A percentile compares a stretch with the other conserved stretches of the same genome.
Conservation (phyloP, 768 basidiomycete species). For the Naematelia encephala region DNA sequence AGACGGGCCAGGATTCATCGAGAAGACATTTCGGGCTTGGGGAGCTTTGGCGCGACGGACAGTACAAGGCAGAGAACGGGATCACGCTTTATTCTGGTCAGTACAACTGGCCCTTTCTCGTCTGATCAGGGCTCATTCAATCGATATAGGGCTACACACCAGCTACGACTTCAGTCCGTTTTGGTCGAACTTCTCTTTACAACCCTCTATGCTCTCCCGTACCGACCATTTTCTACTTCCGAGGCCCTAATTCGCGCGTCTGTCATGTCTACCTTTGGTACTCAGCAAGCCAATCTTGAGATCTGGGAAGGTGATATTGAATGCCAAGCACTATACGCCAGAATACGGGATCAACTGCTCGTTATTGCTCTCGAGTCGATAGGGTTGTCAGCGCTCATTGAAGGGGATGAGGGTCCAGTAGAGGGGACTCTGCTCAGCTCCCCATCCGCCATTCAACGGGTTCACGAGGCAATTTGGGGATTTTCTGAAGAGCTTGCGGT, state of each 20-base stretch:
- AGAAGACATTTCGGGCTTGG: slow-evolving; percentile 63
- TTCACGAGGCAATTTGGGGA: background rate
- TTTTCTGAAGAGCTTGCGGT: background rate
- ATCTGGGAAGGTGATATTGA: slow-evolving; percentile 49
- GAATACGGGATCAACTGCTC: slow-evolving; percentile 33
- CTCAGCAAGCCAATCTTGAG: slow-evolving; percentile 34
- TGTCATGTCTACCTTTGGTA: slow-evolving; percentile 38
- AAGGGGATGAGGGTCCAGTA: slow-evolving; percentile 18
- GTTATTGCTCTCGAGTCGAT: slow-evolving; percentile 36
- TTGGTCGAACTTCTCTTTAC: slow-evolving; percentile 84
- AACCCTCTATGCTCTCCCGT: slow-evolving; percentile 71
- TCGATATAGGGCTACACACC: slow-evolving; percentile 50
- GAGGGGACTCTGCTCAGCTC: slow-evolving; percentile 45
- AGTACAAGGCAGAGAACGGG: slow-evolving; percentile 46
- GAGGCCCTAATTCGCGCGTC: slow-evolving; percentile 37
- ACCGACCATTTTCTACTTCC: slow-evolving; percentile 25
- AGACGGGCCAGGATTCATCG: slow-evolving; percentile 64
- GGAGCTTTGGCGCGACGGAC: slow-evolving; percentile 43
- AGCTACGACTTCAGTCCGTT: slow-evolving; percentile 65
- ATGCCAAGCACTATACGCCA: slow-evolving; percentile 12
- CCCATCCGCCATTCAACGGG: background rate
- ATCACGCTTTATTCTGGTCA: slow-evolving; percentile 27
- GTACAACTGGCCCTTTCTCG: slow-evolving; percentile 39
- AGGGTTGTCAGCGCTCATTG: slow-evolving; percentile 21
- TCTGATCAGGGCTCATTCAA: slow-evolving; percentile 61